Percentiles rank a stretch among this genome's conserved stretches.
phyloP scores from a whole-genome alignment of 1,284 basidiomycete genomes.

The Ganoderma lingzhi region DNA sequence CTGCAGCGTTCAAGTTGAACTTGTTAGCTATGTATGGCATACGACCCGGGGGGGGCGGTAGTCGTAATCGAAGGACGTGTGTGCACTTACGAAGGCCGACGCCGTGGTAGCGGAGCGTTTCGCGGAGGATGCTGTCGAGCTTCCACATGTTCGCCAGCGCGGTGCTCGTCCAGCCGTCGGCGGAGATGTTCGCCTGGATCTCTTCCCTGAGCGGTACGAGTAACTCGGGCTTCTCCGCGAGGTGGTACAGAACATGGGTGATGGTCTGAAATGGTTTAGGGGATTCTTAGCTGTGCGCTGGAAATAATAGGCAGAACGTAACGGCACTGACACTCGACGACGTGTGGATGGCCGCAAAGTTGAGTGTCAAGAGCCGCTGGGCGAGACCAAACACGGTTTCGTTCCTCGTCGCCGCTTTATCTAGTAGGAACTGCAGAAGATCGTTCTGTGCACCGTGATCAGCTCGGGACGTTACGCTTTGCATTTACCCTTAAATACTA shows the following conservation, averaged over 20 bases:
- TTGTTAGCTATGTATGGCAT: background rate
- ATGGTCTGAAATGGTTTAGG: constrained; percentile 42
- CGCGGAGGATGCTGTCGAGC: constrained; percentile 61
- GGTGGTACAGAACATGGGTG: constrained; percentile 47
- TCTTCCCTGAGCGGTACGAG: constrained; percentile 53
- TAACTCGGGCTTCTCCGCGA: constrained; percentile 51
- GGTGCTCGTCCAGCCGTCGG: constrained; percentile 55
- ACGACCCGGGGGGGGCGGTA: too few relatives aligned
- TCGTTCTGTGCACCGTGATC: background rate
- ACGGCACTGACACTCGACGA: background rate
- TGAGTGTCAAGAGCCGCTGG: background rate
- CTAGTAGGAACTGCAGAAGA: background rate
- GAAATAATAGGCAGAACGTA: too few relatives aligned
- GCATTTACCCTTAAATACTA: too few relatives aligned
- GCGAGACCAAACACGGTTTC: background rate
- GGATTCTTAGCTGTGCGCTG: background rate
- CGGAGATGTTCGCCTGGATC: constrained; percentile 14
- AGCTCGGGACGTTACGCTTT: background rate
- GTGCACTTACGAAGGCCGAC: constrained; percentile 30
- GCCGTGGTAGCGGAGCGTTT: constrained; percentile 50
- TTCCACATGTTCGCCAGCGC: constrained; percentile 54
- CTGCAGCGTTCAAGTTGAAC: constrained; percentile 30
- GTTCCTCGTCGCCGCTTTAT: background rate
- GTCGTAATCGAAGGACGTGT: too few relatives aligned
- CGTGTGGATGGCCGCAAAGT: constrained; percentile 3